These are phyloP conservation scores for Talaromyces sp. DNA, from an alignment of 2,329 filamentous ascomycete genomes.

Conservation along the genomic window DNA sequence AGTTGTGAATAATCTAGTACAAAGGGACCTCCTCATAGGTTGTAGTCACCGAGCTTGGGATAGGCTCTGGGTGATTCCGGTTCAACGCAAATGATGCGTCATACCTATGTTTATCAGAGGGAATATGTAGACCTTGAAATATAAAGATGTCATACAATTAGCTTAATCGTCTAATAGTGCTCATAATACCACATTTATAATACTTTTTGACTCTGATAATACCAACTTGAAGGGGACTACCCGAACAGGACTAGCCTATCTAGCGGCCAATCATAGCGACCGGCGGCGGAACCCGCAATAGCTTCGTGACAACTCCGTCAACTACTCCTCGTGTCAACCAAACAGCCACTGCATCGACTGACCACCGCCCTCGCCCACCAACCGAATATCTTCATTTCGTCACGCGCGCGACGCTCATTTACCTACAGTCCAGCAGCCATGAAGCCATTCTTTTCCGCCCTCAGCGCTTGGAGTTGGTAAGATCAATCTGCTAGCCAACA, in stretches of 20 bases:
- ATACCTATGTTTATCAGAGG: not conserved
- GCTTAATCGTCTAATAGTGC: not conserved
- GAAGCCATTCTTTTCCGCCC: conserved; percentile 36
- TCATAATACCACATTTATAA: not conserved
- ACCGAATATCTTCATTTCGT: not conserved
- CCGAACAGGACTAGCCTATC: not conserved
- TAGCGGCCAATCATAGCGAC: not conserved
- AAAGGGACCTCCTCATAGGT: too few relatives aligned
- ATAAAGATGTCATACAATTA: not conserved
- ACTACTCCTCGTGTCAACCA: not conserved
- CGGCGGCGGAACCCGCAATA: not conserved
- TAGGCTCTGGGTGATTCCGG: not conserved
- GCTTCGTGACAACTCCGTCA: not conserved
- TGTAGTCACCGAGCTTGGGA: too few relatives aligned
- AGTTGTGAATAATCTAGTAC: not conserved
- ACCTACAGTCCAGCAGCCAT: conserved; percentile 2
- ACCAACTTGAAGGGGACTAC: not conserved
- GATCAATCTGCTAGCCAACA: not conserved
- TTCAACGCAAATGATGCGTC: not conserved
- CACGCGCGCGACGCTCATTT: not conserved
- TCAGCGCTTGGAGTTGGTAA: conserved; percentile 13
- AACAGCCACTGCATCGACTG: not conserved
- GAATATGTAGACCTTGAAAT: not conserved
- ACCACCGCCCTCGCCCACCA: too few relatives aligned
- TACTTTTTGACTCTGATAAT: not conserved